Conservation (phyloP, 805 yeast species). For the Cyberlindnera galapagoensis region DNA sequence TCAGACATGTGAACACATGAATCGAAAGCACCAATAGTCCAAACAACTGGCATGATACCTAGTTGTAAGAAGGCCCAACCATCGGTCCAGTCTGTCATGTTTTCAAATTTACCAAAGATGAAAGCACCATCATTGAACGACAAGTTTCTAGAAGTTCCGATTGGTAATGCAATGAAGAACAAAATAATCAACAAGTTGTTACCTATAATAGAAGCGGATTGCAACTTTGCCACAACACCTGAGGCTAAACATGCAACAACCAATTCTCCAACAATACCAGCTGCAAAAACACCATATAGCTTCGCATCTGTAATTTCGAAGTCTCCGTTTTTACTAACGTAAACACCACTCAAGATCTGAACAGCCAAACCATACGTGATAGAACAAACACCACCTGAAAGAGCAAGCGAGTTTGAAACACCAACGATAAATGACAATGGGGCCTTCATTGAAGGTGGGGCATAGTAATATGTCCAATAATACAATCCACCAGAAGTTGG, state of each 20-base stretch:
- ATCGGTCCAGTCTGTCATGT: constrained; percentile 44
- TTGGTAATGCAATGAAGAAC: constrained; percentile 52
- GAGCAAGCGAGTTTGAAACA: constrained; percentile 54
- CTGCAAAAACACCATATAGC: constrained; percentile 57
- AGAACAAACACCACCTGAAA: constrained; percentile 55
- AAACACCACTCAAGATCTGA: constrained; percentile 48
- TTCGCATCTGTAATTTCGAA: constrained; percentile 47
- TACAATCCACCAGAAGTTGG: constrained; percentile 73
- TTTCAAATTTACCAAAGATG: constrained; percentile 48
- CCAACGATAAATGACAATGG: constrained; percentile 55
- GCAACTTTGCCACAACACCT: constrained; percentile 45
- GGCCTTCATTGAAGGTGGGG: constrained; percentile 42
- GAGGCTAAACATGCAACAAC: constrained; percentile 47
- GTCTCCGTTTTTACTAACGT: constrained; percentile 33
- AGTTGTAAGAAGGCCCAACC: constrained; percentile 50
- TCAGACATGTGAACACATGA: constrained; percentile 67
- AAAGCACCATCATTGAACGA: constrained; percentile 37
- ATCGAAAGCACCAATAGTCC: constrained; percentile 74
- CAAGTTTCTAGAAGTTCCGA: constrained; percentile 35
- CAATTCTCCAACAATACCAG: constrained; percentile 43
- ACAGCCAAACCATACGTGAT: constrained; percentile 59
- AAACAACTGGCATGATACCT: constrained; percentile 57
- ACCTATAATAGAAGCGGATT: constrained; percentile 45
- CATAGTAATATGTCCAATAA: constrained; percentile 54
- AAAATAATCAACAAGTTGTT: constrained; percentile 39